A percentile compares a stretch with the other conserved stretches of the same genome.
These are phyloP conservation scores for Parathielavia appendiculata DNA, from an alignment of 495 filamentous ascomycete species.

Conservation along the genomic window DNA sequence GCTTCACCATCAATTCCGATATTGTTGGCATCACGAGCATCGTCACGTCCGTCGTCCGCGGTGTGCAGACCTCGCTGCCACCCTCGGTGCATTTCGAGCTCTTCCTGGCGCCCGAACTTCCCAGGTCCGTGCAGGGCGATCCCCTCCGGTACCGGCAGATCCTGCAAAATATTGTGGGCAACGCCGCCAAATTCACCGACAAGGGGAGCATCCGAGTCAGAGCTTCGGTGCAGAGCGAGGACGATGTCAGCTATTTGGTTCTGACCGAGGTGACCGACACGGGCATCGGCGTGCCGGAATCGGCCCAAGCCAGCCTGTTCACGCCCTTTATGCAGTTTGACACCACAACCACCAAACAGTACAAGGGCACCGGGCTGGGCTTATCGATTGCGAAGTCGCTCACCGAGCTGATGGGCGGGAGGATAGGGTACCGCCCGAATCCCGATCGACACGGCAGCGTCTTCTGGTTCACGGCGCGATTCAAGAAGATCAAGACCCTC, in stretches of 20 bases:
- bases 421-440: constrained; percentile 54
- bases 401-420: constrained; percentile 64
- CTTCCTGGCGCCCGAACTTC: constrained; percentile 38
- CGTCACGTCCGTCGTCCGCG: constrained; percentile 50
- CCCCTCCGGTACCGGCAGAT: constrained; percentile 47
- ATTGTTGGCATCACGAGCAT: constrained; percentile 43
- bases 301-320: constrained; percentile 61
- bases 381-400: constrained; percentile 74
- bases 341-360: constrained; percentile 66
- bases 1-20: constrained; percentile 42
- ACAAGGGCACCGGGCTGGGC: constrained; percentile 74
- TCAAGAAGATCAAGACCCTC: constrained; percentile 41
- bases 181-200: constrained; percentile 49
- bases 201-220: constrained; percentile 37
- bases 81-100: constrained; percentile 35
- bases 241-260: constrained; percentile 41
- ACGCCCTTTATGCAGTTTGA: constrained; percentile 81
- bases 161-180: constrained; percentile 45
- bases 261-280: constrained; percentile 66
- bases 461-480: constrained; percentile 55
- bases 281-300: constrained; percentile 65
- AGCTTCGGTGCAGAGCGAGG: constrained; percentile 32
- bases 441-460: constrained; percentile 49
- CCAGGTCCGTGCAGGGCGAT: constrained; percentile 41
- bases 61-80: constrained; percentile 34